phyloP scores from a whole-genome alignment of 345 rosid genomes.

The Murraya paniculata region DNA sequence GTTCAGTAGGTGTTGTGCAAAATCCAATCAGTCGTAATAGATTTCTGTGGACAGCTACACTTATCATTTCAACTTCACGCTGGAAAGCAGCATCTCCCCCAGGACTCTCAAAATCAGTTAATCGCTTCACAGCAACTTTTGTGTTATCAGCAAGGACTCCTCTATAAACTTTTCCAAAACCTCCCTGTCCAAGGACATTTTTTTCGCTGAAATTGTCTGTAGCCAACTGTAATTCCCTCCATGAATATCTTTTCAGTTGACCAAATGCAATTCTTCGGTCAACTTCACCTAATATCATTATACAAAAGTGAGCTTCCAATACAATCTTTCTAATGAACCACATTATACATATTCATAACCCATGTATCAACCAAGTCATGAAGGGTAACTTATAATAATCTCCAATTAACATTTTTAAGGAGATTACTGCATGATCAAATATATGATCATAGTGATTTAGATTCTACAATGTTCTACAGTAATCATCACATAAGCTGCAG shows the following conservation, averaged over 20 bases:
- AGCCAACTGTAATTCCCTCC: constrained; percentile 91
- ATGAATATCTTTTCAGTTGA: constrained; percentile 82
- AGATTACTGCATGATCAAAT: background rate
- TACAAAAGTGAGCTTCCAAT: constrained; percentile 7
- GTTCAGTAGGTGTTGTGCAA: constrained; percentile 91
- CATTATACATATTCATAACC: background rate
- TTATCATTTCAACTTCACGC: constrained; percentile 97
- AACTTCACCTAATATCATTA: constrained; percentile 69
- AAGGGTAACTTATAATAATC: background rate
- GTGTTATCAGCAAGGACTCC: constrained; percentile 80
- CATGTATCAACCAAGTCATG: background rate
- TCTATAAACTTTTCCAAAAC: constrained; percentile 92
- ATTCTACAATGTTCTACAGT: background rate
- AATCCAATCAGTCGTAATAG: constrained; percentile 85
- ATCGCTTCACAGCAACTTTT: constrained; percentile 87
- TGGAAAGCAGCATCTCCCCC: constrained; percentile 95
- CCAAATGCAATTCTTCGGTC: constrained; percentile 96
- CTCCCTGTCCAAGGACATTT: constrained; percentile 93
- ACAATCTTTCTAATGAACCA: background rate
- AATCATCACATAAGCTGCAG: background rate
- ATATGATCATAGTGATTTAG: background rate
- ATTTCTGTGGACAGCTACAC: constrained; percentile 94
- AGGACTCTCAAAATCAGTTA: constrained; percentile 88
- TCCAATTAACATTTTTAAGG: background rate
- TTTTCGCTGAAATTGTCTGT: constrained; percentile 83